Percentiles rank a stretch among this genome's conserved stretches.
Conservation (phyloP, 2,329 filamentous ascomycete genomes). For the Fusarium redolens region DNA sequence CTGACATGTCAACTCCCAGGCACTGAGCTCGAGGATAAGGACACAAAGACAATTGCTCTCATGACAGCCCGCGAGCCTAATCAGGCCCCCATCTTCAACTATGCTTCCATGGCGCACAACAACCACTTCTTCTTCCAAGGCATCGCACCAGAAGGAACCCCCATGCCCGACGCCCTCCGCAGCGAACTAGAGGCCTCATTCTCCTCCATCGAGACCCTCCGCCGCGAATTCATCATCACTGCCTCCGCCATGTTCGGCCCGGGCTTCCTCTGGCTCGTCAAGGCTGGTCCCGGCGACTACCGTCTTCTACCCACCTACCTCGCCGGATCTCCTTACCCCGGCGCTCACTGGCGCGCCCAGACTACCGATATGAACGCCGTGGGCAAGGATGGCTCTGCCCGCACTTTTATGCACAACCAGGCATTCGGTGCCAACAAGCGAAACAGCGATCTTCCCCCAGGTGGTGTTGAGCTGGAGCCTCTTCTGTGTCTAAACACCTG, state of each 20-base stretch:
- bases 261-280: constrained; percentile 96
- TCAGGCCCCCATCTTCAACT: constrained; percentile 87
- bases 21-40: constrained; percentile 70
- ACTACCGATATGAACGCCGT: constrained; percentile 76
- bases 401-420: constrained; percentile 55
- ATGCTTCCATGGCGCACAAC: constrained; percentile 96
- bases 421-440: constrained; percentile 46
- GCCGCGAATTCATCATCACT: constrained; percentile 81
- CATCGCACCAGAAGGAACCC: constrained; percentile 55
- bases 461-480: constrained; percentile 76
- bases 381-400: constrained; percentile 53
- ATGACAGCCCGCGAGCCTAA: constrained; percentile 82
- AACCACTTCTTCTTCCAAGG: constrained; percentile 83
- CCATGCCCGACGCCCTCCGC: constrained; percentile 68
- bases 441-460: constrained; percentile 63
- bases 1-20: constrained; percentile 57
- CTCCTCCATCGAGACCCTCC: constrained; percentile 84
- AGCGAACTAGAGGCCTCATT: constrained; percentile 76
- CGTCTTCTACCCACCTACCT: constrained; percentile 90
- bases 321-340: constrained; percentile 87
- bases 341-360: constrained; percentile 83
- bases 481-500: constrained; percentile 94
- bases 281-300: constrained; percentile 60
- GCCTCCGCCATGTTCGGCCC: constrained; percentile 95
- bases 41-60: constrained; percentile 76